Evolutionary conservation across 2,329 filamentous ascomycete species (phyloP).

Genomic region (Dactylonectria macrodidyma): DNA sequence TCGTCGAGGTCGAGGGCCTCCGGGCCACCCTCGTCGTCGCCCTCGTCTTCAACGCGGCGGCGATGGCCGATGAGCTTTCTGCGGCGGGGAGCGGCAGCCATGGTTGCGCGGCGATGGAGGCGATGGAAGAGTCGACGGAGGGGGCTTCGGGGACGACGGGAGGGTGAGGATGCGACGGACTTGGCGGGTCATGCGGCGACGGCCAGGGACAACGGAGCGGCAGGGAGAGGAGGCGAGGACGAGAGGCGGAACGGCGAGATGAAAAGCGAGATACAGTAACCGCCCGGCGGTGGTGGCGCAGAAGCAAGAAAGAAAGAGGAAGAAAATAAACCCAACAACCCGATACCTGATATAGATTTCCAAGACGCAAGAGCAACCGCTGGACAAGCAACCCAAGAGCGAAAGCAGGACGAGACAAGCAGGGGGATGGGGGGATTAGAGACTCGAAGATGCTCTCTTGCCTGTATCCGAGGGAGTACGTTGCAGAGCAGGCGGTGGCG

Average conservation of each 20-base stretch:
- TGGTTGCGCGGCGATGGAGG: slow-evolving; percentile 48
- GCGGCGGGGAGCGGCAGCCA: slow-evolving; percentile 65
- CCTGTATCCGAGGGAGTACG: slow-evolving; percentile 40
- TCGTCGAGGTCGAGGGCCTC: slow-evolving; percentile 73
- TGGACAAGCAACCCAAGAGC: slow-evolving; percentile 43
- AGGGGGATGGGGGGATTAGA: slow-evolving; percentile 34
- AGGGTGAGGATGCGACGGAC: slow-evolving; percentile 43
- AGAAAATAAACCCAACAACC: slow-evolving; percentile 35
- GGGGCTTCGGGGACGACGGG: slow-evolving; percentile 50
- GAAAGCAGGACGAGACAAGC: slow-evolving; percentile 33
- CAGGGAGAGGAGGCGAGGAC: slow-evolving; percentile 33
- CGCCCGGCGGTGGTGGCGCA: slow-evolving; percentile 46
- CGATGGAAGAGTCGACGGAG: slow-evolving; percentile 49
- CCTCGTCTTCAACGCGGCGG: slow-evolving; percentile 79
- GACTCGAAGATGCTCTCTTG: slow-evolving; percentile 44
- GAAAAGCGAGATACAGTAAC: slow-evolving; percentile 43
- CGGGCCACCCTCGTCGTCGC: slow-evolving; percentile 75
- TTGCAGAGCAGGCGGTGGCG: slow-evolving; percentile 40
- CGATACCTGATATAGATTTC: slow-evolving; percentile 37
- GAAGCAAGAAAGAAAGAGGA: slow-evolving; percentile 41
- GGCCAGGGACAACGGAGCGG: slow-evolving; percentile 35
- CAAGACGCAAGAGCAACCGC: slow-evolving; percentile 42
- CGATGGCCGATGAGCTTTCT: slow-evolving; percentile 78
- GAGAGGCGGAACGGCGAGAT: slow-evolving; percentile 34
- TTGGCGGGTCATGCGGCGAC: slow-evolving; percentile 49